Evolutionary conservation across 148 eudicot species (phyloP).

Genomic region (Linanthus parryae): DNA sequence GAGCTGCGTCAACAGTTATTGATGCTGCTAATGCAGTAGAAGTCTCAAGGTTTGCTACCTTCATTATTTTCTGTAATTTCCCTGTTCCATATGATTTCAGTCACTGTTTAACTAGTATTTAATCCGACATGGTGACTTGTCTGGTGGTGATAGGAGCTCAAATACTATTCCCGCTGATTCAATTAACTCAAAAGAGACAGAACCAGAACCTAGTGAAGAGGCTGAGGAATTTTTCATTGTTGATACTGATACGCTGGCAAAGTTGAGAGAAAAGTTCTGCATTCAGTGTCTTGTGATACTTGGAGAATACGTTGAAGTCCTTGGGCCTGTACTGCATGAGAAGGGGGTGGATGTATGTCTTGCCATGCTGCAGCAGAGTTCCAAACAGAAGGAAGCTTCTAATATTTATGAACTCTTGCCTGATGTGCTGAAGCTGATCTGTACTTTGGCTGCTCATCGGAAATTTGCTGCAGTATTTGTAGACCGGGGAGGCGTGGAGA

Average conservation of each 20-base stretch:
- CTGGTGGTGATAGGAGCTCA: slow-evolving; percentile 40
- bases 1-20: slow-evolving; percentile 82
- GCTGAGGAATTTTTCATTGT: slow-evolving; percentile 58
- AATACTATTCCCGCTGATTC: slow-evolving; percentile 27
- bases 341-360: slow-evolving; percentile 96
- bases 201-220: slow-evolving; percentile 49
- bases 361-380: slow-evolving; percentile 56
- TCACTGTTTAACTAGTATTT: too few relatives aligned
- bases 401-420: slow-evolving; percentile 49
- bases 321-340: slow-evolving; percentile 90
- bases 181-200: slow-evolving; percentile 29
- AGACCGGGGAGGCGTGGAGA: slow-evolving; percentile 95
- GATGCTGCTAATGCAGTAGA: slow-evolving; percentile 87
- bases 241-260: slow-evolving; percentile 51
- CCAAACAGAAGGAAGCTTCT: slow-evolving; percentile 44
- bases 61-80: background rate
- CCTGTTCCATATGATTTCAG: slow-evolving; percentile 1
- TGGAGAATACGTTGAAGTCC: slow-evolving; percentile 97
- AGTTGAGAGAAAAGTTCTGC: slow-evolving; percentile 75
- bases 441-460: slow-evolving; percentile 91
- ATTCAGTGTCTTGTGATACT: slow-evolving; percentile 83
- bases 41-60: slow-evolving; percentile 69
- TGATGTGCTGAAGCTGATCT: slow-evolving; percentile 79
- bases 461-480: slow-evolving; percentile 90
- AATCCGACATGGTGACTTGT: too few relatives aligned